Conservation (phyloP, 768 basidiomycete genomes). For the Pleurotus ostreatus region DNA sequence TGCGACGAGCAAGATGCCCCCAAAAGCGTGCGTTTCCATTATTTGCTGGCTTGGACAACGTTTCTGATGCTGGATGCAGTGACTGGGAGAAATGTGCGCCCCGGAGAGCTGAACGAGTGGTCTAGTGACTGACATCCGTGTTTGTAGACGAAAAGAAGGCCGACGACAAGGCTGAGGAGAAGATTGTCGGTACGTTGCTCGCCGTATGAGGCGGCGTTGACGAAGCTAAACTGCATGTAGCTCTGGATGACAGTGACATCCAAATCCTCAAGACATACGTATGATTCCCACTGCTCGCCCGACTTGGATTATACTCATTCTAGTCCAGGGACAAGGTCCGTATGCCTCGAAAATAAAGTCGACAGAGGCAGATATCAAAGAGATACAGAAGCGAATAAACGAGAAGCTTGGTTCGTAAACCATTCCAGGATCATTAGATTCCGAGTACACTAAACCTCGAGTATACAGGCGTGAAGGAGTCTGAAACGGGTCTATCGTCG, state of each 20-base stretch:
- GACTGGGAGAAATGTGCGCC: constrained; percentile 97
- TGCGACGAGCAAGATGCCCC: constrained; percentile 62
- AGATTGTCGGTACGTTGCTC: constrained; percentile 72
- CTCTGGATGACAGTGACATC: constrained; percentile 96
- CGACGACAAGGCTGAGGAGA: constrained; percentile 89
- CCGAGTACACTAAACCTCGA: not conserved
- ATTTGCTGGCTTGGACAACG: constrained; percentile 8
- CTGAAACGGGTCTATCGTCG: constrained; percentile 93
- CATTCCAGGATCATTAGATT: constrained; percentile 4
- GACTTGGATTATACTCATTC: not conserved
- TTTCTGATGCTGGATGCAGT: constrained; percentile 35
- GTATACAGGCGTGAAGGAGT: constrained; percentile 84
- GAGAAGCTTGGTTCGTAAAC: constrained; percentile 82
- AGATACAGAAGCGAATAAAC: constrained; percentile 95
- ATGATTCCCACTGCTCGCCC: constrained; percentile 19
- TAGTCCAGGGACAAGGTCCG: constrained; percentile 89
- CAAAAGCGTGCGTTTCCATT: constrained; percentile 79
- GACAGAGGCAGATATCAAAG: constrained; percentile 89
- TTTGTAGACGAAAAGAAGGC: constrained; percentile 74
- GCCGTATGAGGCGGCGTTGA: no score
- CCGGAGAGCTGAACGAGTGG: constrained; percentile 1
- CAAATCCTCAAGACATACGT: constrained; percentile 99
- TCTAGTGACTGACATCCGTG: not conserved
- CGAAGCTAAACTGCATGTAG: constrained; percentile 34
- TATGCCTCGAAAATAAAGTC: constrained; percentile 87